Evolutionary conservation across 2,329 filamentous ascomycete species (phyloP).

Genomic region (Monilinia fructicola): DNA sequence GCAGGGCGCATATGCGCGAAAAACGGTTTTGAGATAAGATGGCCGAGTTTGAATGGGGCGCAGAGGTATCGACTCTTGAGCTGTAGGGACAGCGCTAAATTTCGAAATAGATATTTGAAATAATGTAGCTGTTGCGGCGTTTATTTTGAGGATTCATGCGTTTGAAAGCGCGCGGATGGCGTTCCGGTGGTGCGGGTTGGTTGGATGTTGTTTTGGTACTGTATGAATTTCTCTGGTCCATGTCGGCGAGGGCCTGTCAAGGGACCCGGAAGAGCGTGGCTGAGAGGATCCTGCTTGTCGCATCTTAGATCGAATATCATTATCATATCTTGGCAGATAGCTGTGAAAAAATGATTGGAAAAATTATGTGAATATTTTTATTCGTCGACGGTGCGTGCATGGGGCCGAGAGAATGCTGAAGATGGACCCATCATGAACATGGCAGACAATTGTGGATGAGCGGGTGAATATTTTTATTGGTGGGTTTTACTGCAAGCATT

Average conservation of each 20-base stretch:
- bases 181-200: not conserved
- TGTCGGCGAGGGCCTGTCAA: not conserved
- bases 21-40: not conserved
- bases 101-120: not conserved
- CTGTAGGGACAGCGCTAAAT: not conserved
- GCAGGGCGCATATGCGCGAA: not conserved
- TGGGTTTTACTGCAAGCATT: not conserved
- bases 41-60: not conserved
- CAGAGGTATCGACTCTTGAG: not conserved
- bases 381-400: not conserved
- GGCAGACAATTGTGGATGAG: not conserved
- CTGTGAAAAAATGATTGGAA: not conserved
- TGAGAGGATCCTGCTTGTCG: not conserved
- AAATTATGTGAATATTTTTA: not conserved
- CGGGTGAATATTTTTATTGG: not conserved
- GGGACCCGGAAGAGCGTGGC: not conserved
- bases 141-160: not conserved
- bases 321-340: not conserved
- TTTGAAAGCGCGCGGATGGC: slow-evolving; percentile 3
- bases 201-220: not conserved
- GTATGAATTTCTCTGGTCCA: not conserved
- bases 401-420: not conserved
- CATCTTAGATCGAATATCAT: not conserved
- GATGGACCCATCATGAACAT: not conserved
- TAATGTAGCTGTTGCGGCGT: not conserved